Conservation (phyloP, 345 rosid species). For the Aquilaria sinensis region DNA sequence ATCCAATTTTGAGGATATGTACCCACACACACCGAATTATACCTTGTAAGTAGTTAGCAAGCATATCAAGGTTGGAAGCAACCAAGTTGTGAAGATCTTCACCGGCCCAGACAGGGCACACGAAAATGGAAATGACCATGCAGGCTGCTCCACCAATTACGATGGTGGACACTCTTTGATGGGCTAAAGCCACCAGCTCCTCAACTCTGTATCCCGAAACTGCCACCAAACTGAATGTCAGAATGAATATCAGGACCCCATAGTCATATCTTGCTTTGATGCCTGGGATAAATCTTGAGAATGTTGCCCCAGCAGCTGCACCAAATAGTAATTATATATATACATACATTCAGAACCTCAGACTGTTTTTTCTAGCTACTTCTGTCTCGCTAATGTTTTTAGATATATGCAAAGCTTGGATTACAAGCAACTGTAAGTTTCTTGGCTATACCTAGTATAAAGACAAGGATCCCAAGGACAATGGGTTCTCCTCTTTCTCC, state of each 20-base stretch:
- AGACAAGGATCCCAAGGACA: constrained; percentile 63
- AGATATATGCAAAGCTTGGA: not conserved
- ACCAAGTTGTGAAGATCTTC: constrained; percentile 58
- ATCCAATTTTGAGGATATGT: not conserved
- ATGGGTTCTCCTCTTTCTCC: constrained; percentile 58
- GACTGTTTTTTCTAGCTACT: too few species aligned
- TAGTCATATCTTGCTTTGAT: constrained; percentile 86
- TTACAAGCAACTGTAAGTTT: not conserved
- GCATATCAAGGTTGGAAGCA: constrained; percentile 43
- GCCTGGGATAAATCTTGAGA: constrained; percentile 58
- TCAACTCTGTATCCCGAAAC: constrained; percentile 56
- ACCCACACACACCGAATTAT: not conserved
- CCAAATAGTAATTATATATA: not conserved
- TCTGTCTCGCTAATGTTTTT: not conserved
- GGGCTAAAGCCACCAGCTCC: constrained; percentile 45
- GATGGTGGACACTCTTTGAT: constrained; percentile 55
- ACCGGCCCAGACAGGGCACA: constrained; percentile 76
- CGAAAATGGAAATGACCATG: constrained; percentile 36
- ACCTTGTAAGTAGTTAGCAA: constrained; percentile 62
- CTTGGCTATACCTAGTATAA: constrained; percentile 30
- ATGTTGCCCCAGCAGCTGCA: constrained; percentile 62
- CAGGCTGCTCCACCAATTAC: constrained; percentile 53
- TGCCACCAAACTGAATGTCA: constrained; percentile 72
- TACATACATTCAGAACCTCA: not conserved
- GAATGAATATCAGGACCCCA: constrained; percentile 64